Conservation (phyloP, 345 rosid genomes). For the Syzygium aromaticum region DNA sequence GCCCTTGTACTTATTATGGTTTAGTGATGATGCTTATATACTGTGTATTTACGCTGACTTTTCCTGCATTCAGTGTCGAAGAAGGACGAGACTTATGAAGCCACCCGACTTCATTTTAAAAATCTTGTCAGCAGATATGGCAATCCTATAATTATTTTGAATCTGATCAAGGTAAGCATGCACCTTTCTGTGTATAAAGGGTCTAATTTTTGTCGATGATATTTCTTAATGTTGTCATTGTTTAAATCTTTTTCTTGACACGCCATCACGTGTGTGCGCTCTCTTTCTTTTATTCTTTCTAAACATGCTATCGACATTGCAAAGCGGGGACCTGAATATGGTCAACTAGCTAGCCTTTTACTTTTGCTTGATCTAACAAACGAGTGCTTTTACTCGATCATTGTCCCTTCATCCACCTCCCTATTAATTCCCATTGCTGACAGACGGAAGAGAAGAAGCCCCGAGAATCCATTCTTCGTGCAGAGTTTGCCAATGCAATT, state of each 20-base stretch:
- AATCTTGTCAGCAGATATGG: conserved; percentile 90
- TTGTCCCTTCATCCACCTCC: not conserved
- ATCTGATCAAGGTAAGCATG: conserved; percentile 76
- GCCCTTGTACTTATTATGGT: conserved; percentile 17
- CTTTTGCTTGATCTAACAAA: not conserved
- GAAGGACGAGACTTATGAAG: conserved; percentile 82
- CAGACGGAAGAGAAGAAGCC: conserved; percentile 75
- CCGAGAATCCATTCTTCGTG: conserved; percentile 85
- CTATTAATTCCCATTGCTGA: conserved; percentile 5
- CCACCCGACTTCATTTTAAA: conserved; percentile 91
- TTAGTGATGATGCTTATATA: not conserved
- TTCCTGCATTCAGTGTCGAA: conserved; percentile 56
- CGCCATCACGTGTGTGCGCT: not conserved
- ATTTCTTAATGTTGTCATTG: not conserved
- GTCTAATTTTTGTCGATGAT: not conserved
- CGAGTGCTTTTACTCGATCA: not conserved
- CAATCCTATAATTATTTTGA: conserved; percentile 85
- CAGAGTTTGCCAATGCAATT: conserved; percentile 96
- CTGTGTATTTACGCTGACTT: conserved; percentile 3
- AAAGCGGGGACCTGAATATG: not conserved
- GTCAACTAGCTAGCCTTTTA: not conserved
- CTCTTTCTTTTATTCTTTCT: not conserved
- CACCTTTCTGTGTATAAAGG: not conserved
- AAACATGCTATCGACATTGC: not conserved
- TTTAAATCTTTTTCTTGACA: not conserved